These are phyloP conservation scores for Suhomyces kilbournensis DNA, from an alignment of 805 yeast genomes.

Conservation along the genomic window DNA sequence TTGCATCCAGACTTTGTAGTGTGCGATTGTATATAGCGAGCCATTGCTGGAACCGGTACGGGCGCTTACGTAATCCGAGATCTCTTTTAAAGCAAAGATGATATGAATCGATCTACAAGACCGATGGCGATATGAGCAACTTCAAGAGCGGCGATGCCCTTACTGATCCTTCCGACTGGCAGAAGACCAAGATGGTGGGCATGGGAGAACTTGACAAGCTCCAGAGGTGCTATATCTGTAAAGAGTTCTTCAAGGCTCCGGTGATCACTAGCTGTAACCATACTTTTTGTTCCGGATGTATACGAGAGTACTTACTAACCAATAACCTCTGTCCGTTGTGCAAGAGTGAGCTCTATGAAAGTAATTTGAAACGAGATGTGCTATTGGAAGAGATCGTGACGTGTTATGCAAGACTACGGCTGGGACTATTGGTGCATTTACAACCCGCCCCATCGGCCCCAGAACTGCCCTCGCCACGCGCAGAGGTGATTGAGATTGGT, in stretches of 20 bases:
- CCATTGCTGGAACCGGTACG: not conserved
- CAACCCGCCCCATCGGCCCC: slow-evolving; percentile 6
- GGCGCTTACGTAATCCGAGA: not conserved
- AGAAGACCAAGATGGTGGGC: slow-evolving; percentile 49
- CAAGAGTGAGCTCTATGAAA: slow-evolving; percentile 63
- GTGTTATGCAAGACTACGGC: slow-evolving; percentile 47
- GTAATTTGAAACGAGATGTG: slow-evolving; percentile 63
- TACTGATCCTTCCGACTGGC: slow-evolving; percentile 76
- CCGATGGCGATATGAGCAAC: not conserved
- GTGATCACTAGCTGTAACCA: slow-evolving; percentile 84
- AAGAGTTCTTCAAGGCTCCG: slow-evolving; percentile 77
- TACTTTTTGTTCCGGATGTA: slow-evolving; percentile 85
- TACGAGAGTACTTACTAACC: slow-evolving; percentile 62
- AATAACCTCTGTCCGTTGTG: slow-evolving; percentile 77
- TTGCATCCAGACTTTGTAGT: not conserved
- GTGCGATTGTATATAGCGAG: not conserved
- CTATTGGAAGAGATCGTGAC: slow-evolving; percentile 68
- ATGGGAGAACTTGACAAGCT: slow-evolving; percentile 64
- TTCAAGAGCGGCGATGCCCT: slow-evolving; percentile 15
- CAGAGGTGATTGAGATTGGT: slow-evolving; percentile 15
- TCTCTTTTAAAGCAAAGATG: not conserved
- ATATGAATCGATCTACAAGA: not conserved
- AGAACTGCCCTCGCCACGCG: slow-evolving; percentile 1
- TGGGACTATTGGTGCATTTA: slow-evolving; percentile 16
- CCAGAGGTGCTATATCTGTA: slow-evolving; percentile 83